Evolutionary conservation across 2,329 filamentous ascomycete species (phyloP).

Genomic region (Sporothrix euskadiensis): DNA sequence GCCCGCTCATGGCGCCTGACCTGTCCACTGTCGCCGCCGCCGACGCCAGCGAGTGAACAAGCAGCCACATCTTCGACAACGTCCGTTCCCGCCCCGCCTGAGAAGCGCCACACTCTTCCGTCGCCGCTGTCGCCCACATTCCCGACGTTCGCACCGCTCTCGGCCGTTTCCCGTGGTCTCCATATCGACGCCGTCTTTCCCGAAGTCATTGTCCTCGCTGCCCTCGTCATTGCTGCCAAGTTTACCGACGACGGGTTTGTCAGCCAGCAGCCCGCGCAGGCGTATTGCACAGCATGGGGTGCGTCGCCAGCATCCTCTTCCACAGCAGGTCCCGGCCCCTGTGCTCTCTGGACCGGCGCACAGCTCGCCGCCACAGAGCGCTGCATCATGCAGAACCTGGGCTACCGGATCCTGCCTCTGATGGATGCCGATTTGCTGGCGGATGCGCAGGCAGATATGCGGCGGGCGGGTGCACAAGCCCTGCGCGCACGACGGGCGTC

Average conservation of each 20-base stretch:
- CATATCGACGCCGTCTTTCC: conserved; percentile 64
- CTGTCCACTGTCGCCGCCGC: conserved; percentile 49
- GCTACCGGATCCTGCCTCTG: conserved; percentile 63
- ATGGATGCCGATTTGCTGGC: conserved; percentile 58
- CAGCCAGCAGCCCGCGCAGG: conserved; percentile 53
- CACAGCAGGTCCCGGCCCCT: neutral
- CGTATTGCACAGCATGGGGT: conserved; percentile 58
- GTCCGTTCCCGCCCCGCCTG: neutral
- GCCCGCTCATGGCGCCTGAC: conserved; percentile 62
- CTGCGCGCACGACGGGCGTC: conserved; percentile 22
- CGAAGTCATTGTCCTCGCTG: conserved; percentile 63
- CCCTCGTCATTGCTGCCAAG: conserved; percentile 65
- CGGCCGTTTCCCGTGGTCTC: conserved; percentile 42
- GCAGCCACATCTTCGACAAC: neutral
- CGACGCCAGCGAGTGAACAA: neutral
- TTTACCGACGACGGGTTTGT: conserved; percentile 64
- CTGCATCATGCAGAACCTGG: conserved; percentile 63
- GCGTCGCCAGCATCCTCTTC: conserved; percentile 25
- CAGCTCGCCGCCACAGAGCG: conserved; percentile 66
- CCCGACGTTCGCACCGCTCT: conserved; percentile 35
- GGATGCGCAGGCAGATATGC: conserved; percentile 64
- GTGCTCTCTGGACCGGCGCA: conserved; percentile 56
- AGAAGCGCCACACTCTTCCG: conserved; percentile 53
- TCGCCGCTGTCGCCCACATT: conserved; percentile 38
- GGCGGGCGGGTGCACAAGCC: conserved; percentile 50